phyloP scores from a whole-genome alignment of 257 asterid species.

The Linderniella brevidens region DNA sequence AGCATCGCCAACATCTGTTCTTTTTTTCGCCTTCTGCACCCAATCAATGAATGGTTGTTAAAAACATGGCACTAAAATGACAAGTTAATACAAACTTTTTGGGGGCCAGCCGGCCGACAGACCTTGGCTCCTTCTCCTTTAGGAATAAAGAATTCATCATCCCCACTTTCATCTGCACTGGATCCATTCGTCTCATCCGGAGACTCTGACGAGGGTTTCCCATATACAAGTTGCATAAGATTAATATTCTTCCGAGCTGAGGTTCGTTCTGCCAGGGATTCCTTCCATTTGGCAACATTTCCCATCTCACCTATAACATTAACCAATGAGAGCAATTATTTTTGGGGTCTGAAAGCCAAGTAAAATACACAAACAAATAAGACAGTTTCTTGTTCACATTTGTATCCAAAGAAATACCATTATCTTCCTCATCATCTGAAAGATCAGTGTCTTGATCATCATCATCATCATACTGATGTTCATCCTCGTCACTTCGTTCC shows the following conservation, averaged over 20 bases:
- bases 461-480: conserved; percentile 5
- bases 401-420: conserved; percentile 8
- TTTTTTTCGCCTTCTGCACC: conserved; percentile 44
- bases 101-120: conserved; percentile 2
- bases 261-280: conserved; percentile 53
- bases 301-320: conserved; percentile 45
- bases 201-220: conserved; percentile 33
- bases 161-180: conserved; percentile 48
- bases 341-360: too few species aligned
- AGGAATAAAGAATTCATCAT: conserved; percentile 66
- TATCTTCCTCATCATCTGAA: conserved; percentile 33
- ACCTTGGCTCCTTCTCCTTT: conserved; percentile 90
- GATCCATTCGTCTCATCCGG: conserved; percentile 17
- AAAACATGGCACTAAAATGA: background rate
- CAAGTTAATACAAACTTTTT: background rate
- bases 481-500: conserved; percentile 16
- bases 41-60: conserved; percentile 10
- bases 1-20: conserved; percentile 22
- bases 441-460: conserved; percentile 7
- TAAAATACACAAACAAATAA: too few species aligned
- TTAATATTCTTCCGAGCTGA: conserved; percentile 36
- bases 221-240: conserved; percentile 87
- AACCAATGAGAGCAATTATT: conserved; percentile 6
- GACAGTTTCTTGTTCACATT: too few species aligned
- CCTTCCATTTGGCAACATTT: conserved; percentile 78